Evolutionary conservation across 2,329 filamentous ascomycete species (phyloP), one percentile per base, ranked within the genome.

Genomic region (Phyllosticta citribraziliensis): DNA sequence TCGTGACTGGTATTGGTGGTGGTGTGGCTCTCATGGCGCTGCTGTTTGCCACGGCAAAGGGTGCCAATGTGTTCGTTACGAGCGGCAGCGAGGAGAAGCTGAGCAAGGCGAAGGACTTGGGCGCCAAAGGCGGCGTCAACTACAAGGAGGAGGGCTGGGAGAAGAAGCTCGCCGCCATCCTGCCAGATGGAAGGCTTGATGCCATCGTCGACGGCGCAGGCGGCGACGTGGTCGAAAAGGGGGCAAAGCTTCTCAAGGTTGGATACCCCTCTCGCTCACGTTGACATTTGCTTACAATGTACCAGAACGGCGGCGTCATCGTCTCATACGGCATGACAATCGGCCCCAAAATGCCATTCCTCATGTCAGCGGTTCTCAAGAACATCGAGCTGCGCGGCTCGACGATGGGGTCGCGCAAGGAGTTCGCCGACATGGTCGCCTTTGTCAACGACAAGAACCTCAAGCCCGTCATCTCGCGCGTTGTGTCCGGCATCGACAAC

Each of bases 261-360:
- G 51, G 58, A 12, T 2, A 2, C 14, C 17, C 30, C 9, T 40
- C 12, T 55, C 8, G 10, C 9, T 4, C 24, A 17, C 8, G 12
- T n/a, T 24, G 54, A 64, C 67, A 53, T 19, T 25, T 54, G 47
- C 10, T 57, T 35, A 55, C 35, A 11, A 10, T 5, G 2, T 17
- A 2, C 10, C 62, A 80, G 82, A 74, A 82, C 1, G 93, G 94
- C 5, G 94, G 92, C 60, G 81, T 93, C n/a, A 87, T 97, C 63
- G 83, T 86, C 1, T 80, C 87, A 66, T 97, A 97, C 72, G 93
- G 94, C 63, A 97, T 97, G 93, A 97, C 93, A 0, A 78, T 89
- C 2, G 78, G 80, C 0, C 92, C 93, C 1, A 90, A 88, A 76
- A 93, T 96, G 87, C 85, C 89, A 57, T 97, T 89, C 82, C 69